Base-by-base conservation (phyloP, 2,329 filamentous ascomycete genomes). In the Colletotrichum musicola region DNA sequence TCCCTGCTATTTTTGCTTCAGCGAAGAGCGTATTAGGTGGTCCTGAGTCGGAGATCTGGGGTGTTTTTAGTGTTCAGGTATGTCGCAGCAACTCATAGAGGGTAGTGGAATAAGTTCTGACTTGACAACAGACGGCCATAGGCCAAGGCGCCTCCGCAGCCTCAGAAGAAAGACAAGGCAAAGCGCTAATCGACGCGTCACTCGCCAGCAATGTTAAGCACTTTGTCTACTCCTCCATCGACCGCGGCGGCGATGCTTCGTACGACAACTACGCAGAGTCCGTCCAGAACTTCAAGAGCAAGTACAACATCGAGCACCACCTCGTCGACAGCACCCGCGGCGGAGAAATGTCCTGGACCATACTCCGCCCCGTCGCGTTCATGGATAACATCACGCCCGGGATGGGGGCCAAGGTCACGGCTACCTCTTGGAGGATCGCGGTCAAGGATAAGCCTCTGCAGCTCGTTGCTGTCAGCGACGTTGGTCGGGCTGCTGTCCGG, bases 151-250 rank as follows among this genome's bases (percentile, higher is more conserved):
- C 58, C 2, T 61, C 58, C 1, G 30, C 58, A 42, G 54, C 53
- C 12, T 70, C 71, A n/a, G 81, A 84, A 68, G 71, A 78, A 6
- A 51, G 44, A 0, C 88, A 92, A 76, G 90, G 89, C 61, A 89
- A 84, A 47, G 81, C 78, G 0, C 78, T 92, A 7, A 81, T 91
- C 63, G 86, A 90, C 66, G 86, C 83, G n/a, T 81, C 86, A 3
- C 74, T 91, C 65, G 82, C 84, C 27, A 77, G 85, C 27, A 82
- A 82, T 13, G 86, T 92, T 46, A 80, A 83, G 67, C 85, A 89
- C 73, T 90, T 92, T 72, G 84, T 92, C 51, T 92, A 91, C 76
- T 84, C 82, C 1, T 88, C 84, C 49, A 86, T 90, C 7, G 89
- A 91, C 68, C 87, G 89, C 46, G 85, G 86, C 50, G 87, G 88